Conservation (phyloP, 257 asterid species). For the Catharanthus roseus region DNA sequence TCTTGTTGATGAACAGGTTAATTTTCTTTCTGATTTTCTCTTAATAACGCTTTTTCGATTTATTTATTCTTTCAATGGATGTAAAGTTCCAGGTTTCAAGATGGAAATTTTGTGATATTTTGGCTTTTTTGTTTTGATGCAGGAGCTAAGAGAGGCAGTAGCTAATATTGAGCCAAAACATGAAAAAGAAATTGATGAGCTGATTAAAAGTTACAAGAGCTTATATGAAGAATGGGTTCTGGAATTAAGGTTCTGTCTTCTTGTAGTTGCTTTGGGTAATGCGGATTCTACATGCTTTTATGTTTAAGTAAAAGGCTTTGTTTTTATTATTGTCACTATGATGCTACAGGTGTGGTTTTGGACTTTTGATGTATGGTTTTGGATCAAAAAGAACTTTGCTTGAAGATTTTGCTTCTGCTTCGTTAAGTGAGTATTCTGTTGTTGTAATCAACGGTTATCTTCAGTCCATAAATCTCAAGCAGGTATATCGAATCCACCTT, state of each 20-base stretch:
- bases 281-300: neutral
- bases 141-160: slow-evolving; percentile 72
- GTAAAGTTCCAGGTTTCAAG: neutral
- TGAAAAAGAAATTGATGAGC: slow-evolving; percentile 56
- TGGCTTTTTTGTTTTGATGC: slow-evolving; percentile 8
- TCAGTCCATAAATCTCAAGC: slow-evolving; percentile 78
- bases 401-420: slow-evolving; percentile 76
- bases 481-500: slow-evolving; percentile 31
- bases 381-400: slow-evolving; percentile 81
- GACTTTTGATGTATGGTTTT: slow-evolving; percentile 87
- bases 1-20: slow-evolving; percentile 75
- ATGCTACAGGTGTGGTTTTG: slow-evolving; percentile 64
- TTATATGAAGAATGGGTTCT: slow-evolving; percentile 63
- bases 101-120: neutral
- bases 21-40: neutral
- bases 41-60: neutral
- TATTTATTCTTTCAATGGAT: neutral
- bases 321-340: slow-evolving; percentile 2
- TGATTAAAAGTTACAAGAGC: slow-evolving; percentile 47
- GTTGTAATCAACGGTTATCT: slow-evolving; percentile 85
- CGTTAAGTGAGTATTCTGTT: slow-evolving; percentile 74
- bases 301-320: neutral
- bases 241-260: slow-evolving; percentile 42
- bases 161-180: slow-evolving; percentile 70
- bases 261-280: neutral